Conservation (phyloP, 352 stramenopile species). For the Pythium brassicae region DNA sequence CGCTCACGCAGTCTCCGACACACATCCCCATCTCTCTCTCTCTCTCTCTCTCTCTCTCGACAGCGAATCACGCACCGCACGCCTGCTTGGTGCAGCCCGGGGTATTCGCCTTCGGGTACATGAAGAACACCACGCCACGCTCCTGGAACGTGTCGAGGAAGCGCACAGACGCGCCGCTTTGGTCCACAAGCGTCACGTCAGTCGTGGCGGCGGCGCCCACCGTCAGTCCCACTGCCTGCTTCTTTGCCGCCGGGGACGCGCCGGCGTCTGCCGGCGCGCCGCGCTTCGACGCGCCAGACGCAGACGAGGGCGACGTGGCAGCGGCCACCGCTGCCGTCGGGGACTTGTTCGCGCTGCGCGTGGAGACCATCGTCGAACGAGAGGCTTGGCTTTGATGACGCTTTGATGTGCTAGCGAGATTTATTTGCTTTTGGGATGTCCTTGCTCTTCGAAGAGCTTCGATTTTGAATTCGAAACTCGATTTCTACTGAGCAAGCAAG, state of each 20-base stretch:
- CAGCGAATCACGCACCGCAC: conserved; percentile 41
- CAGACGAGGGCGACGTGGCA: conserved; percentile 2
- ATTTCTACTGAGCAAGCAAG: too few species aligned
- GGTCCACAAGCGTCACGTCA: conserved; percentile 69
- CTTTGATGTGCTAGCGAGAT: too few species aligned
- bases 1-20: too few species aligned
- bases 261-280: conserved; percentile 15
- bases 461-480: too few species aligned
- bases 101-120: conserved; percentile 86
- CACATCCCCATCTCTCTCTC: too few species aligned
- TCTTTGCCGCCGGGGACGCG: conserved; percentile 35
- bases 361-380: conserved; percentile 40
- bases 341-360: conserved; percentile 32
- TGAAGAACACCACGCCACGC: conserved; percentile 84
- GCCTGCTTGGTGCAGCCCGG: conserved; percentile 86
- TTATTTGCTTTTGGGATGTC: background rate
- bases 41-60: background rate
- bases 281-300: conserved; percentile 40
- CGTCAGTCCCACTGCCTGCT: conserved; percentile 27
- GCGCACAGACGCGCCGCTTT: conserved; percentile 51
- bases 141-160: conserved; percentile 74
- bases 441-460: too few species aligned
- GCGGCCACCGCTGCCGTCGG: conserved; percentile 1
- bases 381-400: background rate
- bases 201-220: conserved; percentile 49